A percentile compares a stretch with the other conserved stretches of the same genome.
These are phyloP conservation scores for Coemansia sp. DNA, from an alignment of 192 early-diverging fungal genomes.

Conservation along the genomic window DNA sequence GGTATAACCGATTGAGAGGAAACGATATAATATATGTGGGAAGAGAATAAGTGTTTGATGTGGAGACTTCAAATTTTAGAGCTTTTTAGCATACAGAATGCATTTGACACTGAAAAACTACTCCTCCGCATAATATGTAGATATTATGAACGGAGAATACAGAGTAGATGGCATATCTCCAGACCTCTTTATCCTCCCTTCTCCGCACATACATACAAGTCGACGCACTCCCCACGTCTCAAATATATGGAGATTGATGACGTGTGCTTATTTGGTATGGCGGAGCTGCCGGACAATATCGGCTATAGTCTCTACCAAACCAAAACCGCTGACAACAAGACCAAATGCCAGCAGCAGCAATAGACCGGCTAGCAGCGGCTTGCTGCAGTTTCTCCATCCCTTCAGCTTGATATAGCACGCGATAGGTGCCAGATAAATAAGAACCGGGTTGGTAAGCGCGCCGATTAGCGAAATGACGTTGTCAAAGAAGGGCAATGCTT, in stretches of 20 bases:
- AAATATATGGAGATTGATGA: not conserved
- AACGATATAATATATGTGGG: no score
- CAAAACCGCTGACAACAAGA: constrained; percentile 57
- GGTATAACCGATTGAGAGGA: no score
- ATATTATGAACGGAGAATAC: no score
- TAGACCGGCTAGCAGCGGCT: constrained; percentile 12
- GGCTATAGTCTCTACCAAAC: constrained; percentile 61
- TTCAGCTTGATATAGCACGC: constrained; percentile 66
- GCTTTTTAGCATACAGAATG: no score
- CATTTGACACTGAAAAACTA: no score
- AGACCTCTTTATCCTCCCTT: no score
- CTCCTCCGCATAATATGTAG: no score
- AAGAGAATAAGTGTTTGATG: no score
- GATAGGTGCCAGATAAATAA: constrained; percentile 74
- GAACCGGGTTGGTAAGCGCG: constrained; percentile 62
- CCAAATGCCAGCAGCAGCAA: constrained; percentile 54
- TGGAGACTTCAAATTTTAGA: no score
- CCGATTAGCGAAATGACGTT: constrained; percentile 73
- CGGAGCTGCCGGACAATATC: constrained; percentile 49
- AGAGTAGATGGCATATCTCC: no score
- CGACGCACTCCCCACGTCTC: no score
- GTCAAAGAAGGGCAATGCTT: constrained; percentile 70
- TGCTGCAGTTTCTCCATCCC: constrained; percentile 55
- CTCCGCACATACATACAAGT: no score
- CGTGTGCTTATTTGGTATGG: constrained; percentile 9